Evolutionary conservation across 1,284 basidiomycete species (phyloP), one percentile per base, ranked within the genome.

Genomic region (Tylopilus orsonianus): DNA sequence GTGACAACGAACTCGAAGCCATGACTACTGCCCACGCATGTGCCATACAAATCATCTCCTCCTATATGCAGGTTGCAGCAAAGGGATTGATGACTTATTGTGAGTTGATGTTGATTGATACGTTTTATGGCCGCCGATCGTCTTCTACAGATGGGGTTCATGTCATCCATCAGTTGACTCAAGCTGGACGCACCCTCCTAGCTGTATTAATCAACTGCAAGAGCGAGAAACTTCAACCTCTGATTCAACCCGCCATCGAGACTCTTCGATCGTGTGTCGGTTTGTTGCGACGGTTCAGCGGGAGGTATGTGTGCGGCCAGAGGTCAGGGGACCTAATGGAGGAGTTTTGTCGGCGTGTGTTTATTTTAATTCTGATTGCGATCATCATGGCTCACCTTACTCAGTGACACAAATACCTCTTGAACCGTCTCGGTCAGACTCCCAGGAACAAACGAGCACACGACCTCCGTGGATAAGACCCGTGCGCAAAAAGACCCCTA

Each of bases 61-160:
- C 89, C 24, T 87, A 94, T 67, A 74, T 91, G 54, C 84, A 91
- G 56, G 83, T 93, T 46, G 90, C 89, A 20, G 83, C 84, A 64
- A 87, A 91, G 63, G 91, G 91, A 13, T 71, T 94, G 61, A 93
- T 95, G 91, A 93, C 92, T 7, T 94, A 93, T 64, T 94, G 88
- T 92, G 59, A 69, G 89, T 76, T 8, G 29, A 27, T 44, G 18
- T 33, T 43, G n/a, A 43, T 33, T 13, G 9, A 16, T 33, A n/a
- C 41, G 39, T n/a, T 36, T 42, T 48, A 42, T 30, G 37, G 55
- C 54, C 42, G 44, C 48, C 38, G 14, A 55, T 52, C 39, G 53
- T 48, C 48, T 44, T 48, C 43, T 20, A 44, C 57, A 93, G 90
- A 92, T 65, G 92, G 92, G 5, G 91, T 94, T 1, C 91, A 94